Evolutionary conservation across 73 alveolate genomes (phyloP), one percentile per base, ranked within the genome.

Genomic region (Paramecium sexaurelia): DNA sequence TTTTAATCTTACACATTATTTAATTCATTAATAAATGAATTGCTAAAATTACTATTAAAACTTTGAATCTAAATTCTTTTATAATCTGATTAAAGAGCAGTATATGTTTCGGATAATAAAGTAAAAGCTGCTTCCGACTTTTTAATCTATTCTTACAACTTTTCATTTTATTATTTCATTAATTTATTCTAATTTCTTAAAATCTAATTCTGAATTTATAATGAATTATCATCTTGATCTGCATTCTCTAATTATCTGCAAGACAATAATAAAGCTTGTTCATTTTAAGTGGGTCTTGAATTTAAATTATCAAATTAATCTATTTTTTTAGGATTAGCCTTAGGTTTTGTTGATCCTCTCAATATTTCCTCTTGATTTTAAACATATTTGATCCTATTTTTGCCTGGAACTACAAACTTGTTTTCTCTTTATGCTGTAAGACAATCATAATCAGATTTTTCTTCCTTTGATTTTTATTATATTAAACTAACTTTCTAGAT

Each of bases 211-310:
- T 61, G 26, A 29, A 61, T 61, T 61, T 61, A 13, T 61, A 26
- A 61, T 0, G 39, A 29, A 61, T 24, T 61, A 8, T 61, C 43
- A 26, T 61, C 83, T 10, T 29, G 11, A 6, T 32, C 83, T 29
- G 9, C 43, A 26, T 24, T 32, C 10, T 61, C 83, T 32, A 61
- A 61, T 29, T 29, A 26, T 61, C 83, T 26, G 26, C 83, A 61
- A 26, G 83, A 61, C 26, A 61, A 26, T 32, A 61, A 61, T 20
- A 61, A 61, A 22, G 43, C 83, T 61, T 61, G 9, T 26, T 61
- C 83, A 61, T 61, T 61, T 61, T 61, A 61, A 26, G 83, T 61
- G 9, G 83, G 83, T 61, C 83, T 61, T 0, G 83, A 61, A 61
- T 61, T 24, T 17, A 61, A 61, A 32, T 61, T 32, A 29, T 61